Evolutionary conservation across 2,329 filamentous ascomycete species (phyloP).

Genomic region (Coniochaeta ligniaria): DNA sequence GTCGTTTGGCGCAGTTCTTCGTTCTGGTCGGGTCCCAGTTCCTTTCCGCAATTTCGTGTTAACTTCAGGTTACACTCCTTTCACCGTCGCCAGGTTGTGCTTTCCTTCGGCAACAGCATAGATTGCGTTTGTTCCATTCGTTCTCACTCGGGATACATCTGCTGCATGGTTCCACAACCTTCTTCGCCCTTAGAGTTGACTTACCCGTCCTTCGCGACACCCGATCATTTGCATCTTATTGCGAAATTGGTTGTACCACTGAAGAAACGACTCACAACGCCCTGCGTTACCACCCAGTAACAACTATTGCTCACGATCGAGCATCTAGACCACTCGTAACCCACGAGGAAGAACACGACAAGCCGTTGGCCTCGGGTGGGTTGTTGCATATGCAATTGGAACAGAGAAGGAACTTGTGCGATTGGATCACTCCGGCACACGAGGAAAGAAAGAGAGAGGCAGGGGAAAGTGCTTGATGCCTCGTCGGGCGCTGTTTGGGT

Average conservation of each 20-base stretch:
- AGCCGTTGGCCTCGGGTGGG: slow-evolving; percentile 1
- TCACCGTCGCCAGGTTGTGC: slow-evolving; percentile 5
- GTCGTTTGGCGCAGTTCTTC: slow-evolving; percentile 12
- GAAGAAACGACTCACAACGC: background rate
- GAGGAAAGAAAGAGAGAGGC: slow-evolving; percentile 11
- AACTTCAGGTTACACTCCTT: background rate
- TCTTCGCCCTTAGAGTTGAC: slow-evolving; percentile 11
- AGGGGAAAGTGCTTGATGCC: slow-evolving; percentile 16
- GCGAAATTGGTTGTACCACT: slow-evolving; percentile 3
- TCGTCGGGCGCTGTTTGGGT: slow-evolving; percentile 12
- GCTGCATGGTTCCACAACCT: slow-evolving; percentile 17
- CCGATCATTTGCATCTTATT: slow-evolving; percentile 4
- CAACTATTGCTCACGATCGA: background rate
- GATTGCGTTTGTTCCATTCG: slow-evolving; percentile 15
- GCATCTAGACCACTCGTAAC: background rate
- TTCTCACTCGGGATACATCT: slow-evolving; percentile 17
- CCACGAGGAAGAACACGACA: background rate
- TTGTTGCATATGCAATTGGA: slow-evolving; percentile 16
- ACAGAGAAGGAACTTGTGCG: slow-evolving; percentile 3
- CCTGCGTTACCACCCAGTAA: background rate
- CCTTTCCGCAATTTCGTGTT: background rate
- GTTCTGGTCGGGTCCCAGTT: slow-evolving; percentile 7
- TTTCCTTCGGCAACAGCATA: slow-evolving; percentile 12
- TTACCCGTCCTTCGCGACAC: slow-evolving; percentile 10
- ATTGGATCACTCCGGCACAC: background rate